phyloP scores from a whole-genome alignment of 345 rosid species.

The Rhodamnia rubescens region DNA sequence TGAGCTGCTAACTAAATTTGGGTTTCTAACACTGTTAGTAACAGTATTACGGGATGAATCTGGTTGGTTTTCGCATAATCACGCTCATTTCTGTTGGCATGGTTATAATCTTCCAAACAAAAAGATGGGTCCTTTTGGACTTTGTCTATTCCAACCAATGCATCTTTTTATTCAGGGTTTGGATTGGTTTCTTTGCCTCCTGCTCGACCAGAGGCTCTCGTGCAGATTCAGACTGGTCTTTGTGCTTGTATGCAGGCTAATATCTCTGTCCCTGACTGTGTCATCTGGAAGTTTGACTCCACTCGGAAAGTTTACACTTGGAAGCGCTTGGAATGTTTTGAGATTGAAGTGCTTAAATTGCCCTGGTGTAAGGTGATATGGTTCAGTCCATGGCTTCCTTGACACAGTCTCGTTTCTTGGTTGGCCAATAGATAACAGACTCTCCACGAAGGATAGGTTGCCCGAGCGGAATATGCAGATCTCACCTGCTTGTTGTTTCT shows the following conservation, averaged over 20 bases:
- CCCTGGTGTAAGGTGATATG: not conserved
- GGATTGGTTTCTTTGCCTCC: not conserved
- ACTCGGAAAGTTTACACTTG: not conserved
- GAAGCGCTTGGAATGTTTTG: not conserved
- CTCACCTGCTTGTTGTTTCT: too few relatives aligned
- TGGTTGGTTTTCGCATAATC: too few relatives aligned
- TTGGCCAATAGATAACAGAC: too few relatives aligned
- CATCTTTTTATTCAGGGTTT: not conserved
- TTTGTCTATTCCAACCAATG: not conserved
- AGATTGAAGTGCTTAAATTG: not conserved
- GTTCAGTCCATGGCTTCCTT: not conserved
- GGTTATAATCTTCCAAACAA: too few relatives aligned
- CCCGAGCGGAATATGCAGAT: too few relatives aligned
- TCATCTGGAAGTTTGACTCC: not conserved
- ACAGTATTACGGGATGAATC: too few relatives aligned
- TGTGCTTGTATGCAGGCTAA: not conserved
- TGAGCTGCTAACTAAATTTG: too few relatives aligned
- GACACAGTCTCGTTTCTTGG: too few relatives aligned
- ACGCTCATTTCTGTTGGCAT: too few relatives aligned
- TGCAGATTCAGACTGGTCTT: not conserved
- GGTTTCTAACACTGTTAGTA: too few relatives aligned
- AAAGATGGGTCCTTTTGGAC: not conserved
- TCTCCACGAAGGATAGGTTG: too few relatives aligned
- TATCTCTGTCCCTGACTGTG: not conserved
- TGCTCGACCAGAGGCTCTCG: not conserved